Evolutionary conservation across 2,329 filamentous ascomycete genomes (phyloP).

Genomic region (Colletotrichum navitas): DNA sequence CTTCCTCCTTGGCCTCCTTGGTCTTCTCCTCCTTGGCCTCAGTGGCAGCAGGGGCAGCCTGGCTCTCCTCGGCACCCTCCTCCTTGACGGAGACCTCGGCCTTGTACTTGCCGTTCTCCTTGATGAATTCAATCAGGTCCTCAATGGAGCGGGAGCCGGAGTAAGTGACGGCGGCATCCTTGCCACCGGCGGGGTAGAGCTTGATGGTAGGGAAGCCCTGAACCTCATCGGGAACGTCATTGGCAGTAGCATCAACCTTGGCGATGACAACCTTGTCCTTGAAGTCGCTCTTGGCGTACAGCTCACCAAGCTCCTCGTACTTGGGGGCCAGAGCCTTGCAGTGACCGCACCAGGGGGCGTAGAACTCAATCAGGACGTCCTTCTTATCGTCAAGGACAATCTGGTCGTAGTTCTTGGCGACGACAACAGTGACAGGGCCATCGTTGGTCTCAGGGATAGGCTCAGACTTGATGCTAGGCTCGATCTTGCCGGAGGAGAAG

Average conservation of each 20-base stretch:
- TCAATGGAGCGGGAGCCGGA: conserved; percentile 88
- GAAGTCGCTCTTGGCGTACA: conserved; percentile 83
- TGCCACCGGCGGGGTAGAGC: conserved; percentile 91
- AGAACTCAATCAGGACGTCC: conserved; percentile 98
- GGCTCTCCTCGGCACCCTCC: conserved; percentile 67
- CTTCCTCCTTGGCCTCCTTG: conserved; percentile 59
- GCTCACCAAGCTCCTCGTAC: conserved; percentile 89
- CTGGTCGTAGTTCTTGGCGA: conserved; percentile 93
- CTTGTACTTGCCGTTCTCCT: conserved; percentile 94
- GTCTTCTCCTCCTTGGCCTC: conserved; percentile 62
- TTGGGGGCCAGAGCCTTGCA: conserved; percentile 98
- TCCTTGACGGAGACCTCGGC: conserved; percentile 72
- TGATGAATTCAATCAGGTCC: conserved; percentile 91
- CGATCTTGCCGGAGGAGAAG: conserved; percentile 87
- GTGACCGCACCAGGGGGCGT: conserved; percentile 99
- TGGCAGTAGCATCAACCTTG: conserved; percentile 96
- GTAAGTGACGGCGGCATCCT: conserved; percentile 89
- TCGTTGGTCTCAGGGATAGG: conserved; percentile 94
- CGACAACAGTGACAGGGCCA: conserved; percentile 86
- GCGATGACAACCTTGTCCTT: conserved; percentile 90
- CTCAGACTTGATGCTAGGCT: conserved; percentile 98
- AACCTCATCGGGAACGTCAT: conserved; percentile 97
- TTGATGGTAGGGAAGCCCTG: conserved; percentile 99
- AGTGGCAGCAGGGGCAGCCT: conserved; percentile 63
- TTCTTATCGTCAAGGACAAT: conserved; percentile 93